A percentile compares a stretch with the other conserved stretches of the same genome.
These are phyloP conservation scores for Ophiostoma quercus DNA, from an alignment of 2,329 filamentous ascomycete genomes.

Conservation along the genomic window DNA sequence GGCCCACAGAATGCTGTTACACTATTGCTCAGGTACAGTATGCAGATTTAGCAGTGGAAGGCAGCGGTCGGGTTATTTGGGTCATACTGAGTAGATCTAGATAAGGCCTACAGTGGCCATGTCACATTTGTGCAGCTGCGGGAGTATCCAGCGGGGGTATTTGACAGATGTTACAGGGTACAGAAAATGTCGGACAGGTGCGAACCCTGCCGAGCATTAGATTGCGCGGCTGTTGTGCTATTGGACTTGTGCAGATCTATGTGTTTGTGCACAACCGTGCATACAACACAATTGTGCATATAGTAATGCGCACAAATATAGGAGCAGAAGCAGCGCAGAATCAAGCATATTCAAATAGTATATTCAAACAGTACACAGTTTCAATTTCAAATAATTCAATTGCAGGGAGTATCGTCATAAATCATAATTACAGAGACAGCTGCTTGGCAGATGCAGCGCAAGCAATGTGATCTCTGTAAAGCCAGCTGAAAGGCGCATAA, in stretches of 20 bases:
- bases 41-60: too few species aligned
- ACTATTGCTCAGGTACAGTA: neutral
- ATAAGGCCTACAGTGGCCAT: neutral
- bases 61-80: too few species aligned
- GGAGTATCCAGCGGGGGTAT: neutral
- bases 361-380: neutral
- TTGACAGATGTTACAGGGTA: neutral
- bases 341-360: neutral
- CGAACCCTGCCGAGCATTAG: neutral
- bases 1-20: neutral
- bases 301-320: neutral
- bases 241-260: neutral
- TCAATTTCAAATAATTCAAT: neutral
- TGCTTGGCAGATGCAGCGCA: neutral
- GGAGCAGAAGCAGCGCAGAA: neutral
- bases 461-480: neutral
- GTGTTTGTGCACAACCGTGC: neutral
- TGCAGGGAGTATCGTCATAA: conserved; percentile 2
- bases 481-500: neutral
- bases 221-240: neutral
- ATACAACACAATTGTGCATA: neutral
- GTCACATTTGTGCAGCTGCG: neutral
- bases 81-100: neutral
- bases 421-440: neutral
- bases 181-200: neutral